Conservation (phyloP, 345 rosid genomes). For the Salix arbutifolia region DNA sequence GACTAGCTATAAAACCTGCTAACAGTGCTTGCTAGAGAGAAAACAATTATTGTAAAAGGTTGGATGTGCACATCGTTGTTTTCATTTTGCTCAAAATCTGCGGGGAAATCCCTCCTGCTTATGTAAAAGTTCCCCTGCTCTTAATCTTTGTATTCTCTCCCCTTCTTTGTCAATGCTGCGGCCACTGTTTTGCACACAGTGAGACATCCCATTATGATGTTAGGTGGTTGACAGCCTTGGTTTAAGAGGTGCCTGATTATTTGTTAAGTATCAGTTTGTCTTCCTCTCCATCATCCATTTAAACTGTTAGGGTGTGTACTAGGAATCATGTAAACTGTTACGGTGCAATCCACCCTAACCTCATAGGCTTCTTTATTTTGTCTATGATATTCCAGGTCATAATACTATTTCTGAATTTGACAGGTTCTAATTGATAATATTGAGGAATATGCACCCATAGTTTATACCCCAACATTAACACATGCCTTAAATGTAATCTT, state of each 20-base stretch:
- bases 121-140: neutral
- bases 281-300: neutral
- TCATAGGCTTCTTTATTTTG: no score
- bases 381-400: no score
- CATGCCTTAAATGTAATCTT: neutral
- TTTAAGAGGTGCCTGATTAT: neutral
- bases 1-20: neutral
- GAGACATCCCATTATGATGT: neutral
- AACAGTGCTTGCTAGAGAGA: neutral
- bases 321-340: neutral
- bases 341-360: no score
- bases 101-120: neutral
- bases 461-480: neutral
- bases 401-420: no score
- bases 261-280: neutral
- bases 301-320: neutral
- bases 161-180: neutral
- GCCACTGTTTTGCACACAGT: neutral
- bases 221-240: neutral
- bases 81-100: neutral
- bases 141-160: neutral
- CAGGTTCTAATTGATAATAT: no score
- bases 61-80: neutral
- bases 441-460: no score
- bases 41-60: neutral